Evolutionary conservation across 495 filamentous ascomycete species (phyloP), one percentile per base, ranked within the genome.

Genomic region (Sordaria brevicollis): DNA sequence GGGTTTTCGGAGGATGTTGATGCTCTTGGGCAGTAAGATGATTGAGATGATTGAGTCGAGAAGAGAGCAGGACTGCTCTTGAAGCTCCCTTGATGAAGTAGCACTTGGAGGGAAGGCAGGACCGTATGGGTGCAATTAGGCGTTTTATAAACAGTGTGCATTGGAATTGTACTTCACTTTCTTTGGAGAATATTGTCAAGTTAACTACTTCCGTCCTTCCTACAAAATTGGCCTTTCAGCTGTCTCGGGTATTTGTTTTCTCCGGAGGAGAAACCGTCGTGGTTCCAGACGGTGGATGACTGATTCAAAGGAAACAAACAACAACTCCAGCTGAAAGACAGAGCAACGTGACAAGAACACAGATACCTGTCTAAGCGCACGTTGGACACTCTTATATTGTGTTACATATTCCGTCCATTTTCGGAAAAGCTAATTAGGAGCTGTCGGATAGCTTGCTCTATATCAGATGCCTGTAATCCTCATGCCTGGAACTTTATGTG

Each of bases 1-100:
- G 82, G 81, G 2, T 78, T 75, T 57, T 57, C 49, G 49, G 49
- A 57, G 11, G 21, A 57, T 57, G 49, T 31, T 13, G 25, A 57
- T 57, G 49, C 49, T 57, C 49, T 57, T 29, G 25, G 49, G 6
- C 49, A 57, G 11, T 57, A 25, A 57, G 5, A 2, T 13, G 49
- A 57, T 54, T 21, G 5, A 15, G 11, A n/a, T n/a, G n/a, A n/a
- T n/a, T n/a, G n/a, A n/a, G n/a, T n/a, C n/a, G n/a, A n/a, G n/a
- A n/a, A n/a, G n/a, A n/a, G n/a, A n/a, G n/a, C n/a, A n/a, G n/a
- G n/a, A n/a, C n/a, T n/a, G n/a, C n/a, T n/a, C n/a, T n/a, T n/a
- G n/a, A n/a, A n/a, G n/a, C n/a, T n/a, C n/a, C n/a, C n/a, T n/a
- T n/a, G n/a, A n/a, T n/a, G n/a, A n/a, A n/a, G n/a, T n/a, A n/a